Evolutionary conservation across 768 basidiomycete species (phyloP).

Genomic region (Trametes gibbosa): DNA sequence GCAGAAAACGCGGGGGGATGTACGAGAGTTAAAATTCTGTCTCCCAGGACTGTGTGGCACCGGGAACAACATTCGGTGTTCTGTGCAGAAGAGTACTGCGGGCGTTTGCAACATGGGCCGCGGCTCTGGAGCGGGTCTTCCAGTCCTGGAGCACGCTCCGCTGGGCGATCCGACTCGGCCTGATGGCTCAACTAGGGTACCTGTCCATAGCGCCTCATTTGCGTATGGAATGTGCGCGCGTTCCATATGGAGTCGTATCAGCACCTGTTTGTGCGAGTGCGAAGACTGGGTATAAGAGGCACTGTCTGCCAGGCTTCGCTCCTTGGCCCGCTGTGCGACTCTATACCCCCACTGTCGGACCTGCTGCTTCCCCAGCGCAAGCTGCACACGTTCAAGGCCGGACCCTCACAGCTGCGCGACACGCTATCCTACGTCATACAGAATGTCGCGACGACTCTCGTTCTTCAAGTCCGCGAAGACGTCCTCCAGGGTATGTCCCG

Average conservation of each 20-base stretch:
- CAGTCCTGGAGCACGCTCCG: background rate
- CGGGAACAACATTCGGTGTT: background rate
- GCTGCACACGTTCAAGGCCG: background rate
- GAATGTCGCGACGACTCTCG: conserved; percentile 8
- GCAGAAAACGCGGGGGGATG: background rate
- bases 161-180: conserved; percentile 13
- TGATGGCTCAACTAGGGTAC: conserved; percentile 1
- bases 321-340: background rate
- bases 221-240: background rate
- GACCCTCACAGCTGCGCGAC: background rate
- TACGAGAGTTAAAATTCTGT: conserved; percentile 2
- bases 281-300: conserved; percentile 7
- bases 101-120: conserved; percentile 4
- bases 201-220: background rate
- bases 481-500: background rate
- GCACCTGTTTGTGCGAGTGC: background rate
- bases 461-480: conserved; percentile 12
- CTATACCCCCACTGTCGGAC: background rate
- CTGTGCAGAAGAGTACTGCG: conserved; percentile 3
- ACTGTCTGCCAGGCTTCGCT: background rate
- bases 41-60: conserved; percentile 13
- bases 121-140: conserved; percentile 8
- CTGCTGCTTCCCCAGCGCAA: background rate
- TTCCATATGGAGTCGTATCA: background rate
- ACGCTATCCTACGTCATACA: background rate